Evolutionary conservation across 2,329 filamentous ascomycete species (phyloP).

Genomic region (Colletotrichum simmondsii): DNA sequence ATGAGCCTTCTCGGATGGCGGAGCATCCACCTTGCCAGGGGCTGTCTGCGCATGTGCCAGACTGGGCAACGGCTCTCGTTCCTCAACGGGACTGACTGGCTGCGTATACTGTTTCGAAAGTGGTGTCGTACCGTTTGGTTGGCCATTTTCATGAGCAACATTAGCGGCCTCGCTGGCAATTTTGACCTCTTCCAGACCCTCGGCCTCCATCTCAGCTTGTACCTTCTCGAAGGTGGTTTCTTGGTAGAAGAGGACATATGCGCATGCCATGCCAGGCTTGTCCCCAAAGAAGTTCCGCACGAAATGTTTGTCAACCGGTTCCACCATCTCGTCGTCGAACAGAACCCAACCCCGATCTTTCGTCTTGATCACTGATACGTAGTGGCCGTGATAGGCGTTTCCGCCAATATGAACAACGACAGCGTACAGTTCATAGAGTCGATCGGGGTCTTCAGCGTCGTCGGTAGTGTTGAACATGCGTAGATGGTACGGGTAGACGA

Average conservation of each 20-base stretch:
- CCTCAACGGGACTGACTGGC: conserved; percentile 56
- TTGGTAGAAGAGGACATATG: conserved; percentile 98
- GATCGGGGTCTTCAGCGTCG: conserved; percentile 91
- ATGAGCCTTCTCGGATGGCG: conserved; percentile 37
- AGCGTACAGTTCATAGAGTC: conserved; percentile 95
- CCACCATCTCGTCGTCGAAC: conserved; percentile 98
- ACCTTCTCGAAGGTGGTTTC: conserved; percentile 80
- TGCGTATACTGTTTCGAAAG: conserved; percentile 63
- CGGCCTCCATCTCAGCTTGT: conserved; percentile 83
- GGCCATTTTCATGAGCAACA: conserved; percentile 58
- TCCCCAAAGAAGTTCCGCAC: conserved; percentile 98
- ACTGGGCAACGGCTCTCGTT: conserved; percentile 64
- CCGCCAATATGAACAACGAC: conserved; percentile 98
- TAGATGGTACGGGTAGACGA: conserved; percentile 96
- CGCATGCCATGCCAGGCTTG: conserved; percentile 88
- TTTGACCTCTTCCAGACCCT: conserved; percentile 73
- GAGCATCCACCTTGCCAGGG: conserved; percentile 51
- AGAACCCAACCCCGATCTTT: conserved; percentile 94
- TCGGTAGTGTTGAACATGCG: conserved; percentile 98
- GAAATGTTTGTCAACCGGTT: conserved; percentile 96
- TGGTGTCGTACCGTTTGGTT: conserved; percentile 53
- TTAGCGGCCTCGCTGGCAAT: conserved; percentile 67
- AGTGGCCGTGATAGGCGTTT: conserved; percentile 97
- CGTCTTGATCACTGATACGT: conserved; percentile 97
- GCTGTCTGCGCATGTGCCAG: conserved; percentile 76